Base-by-base conservation (phyloP, 106 monocot species). In the Allium fistulosum region DNA sequence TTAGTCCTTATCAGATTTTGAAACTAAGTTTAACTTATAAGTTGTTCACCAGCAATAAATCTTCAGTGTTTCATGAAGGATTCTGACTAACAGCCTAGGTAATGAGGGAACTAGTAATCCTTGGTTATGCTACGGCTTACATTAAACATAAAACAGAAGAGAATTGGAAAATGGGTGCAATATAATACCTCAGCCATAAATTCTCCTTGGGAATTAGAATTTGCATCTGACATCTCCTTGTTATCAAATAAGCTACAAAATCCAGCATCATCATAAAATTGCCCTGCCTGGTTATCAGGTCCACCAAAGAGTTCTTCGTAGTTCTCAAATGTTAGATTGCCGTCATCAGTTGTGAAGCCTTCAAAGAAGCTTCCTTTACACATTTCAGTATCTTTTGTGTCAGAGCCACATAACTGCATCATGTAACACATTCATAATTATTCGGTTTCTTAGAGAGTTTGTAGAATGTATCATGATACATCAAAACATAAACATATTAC, bases 251-350 rank as follows among this genome's bases (percentile, higher is more conserved):
- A 78, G 72, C 80, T 70, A 69, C 85, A 87, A 48, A 85, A 85
- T 51, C 78, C 87, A 56, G 75, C 74, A 77, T 88, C 91, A 77
- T 88, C 86, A 37, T 86, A 79, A 64, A 79, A 65, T 58, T 88
- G 74, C 49, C 64, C 72, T 51, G 78, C 58, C 48, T 83, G 71
- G 59, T 73, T 70, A 52, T 74, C 62, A 57, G 91, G 76, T 53
- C 26, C 71, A 64, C 85, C 81, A 76, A 96, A 86, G 47, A 84
- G 68, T 53, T 86, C 88, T 77, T 91, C 83, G 67, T 86, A 96
- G 65, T 96, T 83, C 67, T 86, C 91, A 69, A 96, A 84, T 16
- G 77, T 76, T 59, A 91, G 45, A 61, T 85, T 84, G 52, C 50
- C 66, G 70, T 74, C 85, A 67, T 91, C 95, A 64, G 82, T 70